phyloP scores from a whole-genome alignment of 1,139 yeast genomes.

The Torulaspora globosa region DNA sequence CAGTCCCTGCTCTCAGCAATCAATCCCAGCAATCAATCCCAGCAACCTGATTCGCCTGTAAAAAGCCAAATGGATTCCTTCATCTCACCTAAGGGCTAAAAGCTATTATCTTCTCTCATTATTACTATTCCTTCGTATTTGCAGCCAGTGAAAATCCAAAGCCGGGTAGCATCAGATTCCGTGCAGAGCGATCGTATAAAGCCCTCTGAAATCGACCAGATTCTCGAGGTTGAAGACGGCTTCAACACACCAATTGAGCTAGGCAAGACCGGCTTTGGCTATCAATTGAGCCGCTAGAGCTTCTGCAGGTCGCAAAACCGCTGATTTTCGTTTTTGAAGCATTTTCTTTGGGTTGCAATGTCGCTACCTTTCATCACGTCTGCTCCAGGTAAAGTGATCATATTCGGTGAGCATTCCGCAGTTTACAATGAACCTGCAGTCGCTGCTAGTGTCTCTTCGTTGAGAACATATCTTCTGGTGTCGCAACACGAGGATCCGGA shows the following conservation, averaged over 20 bases:
- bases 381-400: conserved; percentile 95
- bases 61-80: no score
- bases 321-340: background rate
- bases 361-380: conserved; percentile 63
- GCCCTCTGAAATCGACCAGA: background rate
- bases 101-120: background rate
- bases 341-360: conserved; percentile 8
- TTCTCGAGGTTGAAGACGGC: background rate
- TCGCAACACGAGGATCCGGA: conserved; percentile 38
- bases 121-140: conserved; percentile 4
- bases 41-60: background rate
- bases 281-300: background rate
- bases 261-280: background rate
- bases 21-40: background rate
- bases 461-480: conserved; percentile 71
- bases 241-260: background rate
- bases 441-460: conserved; percentile 35
- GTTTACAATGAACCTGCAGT: conserved; percentile 68
- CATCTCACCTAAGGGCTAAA: no score
- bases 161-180: background rate
- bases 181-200: background rate
- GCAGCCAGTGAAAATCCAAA: background rate
- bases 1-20: background rate
- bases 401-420: conserved; percentile 96
- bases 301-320: background rate